A percentile compares a stretch with the other conserved stretches of the same genome.
These are phyloP conservation scores for Leishmania turanica DNA, from an alignment of 208 protist genomes.

Conservation along the genomic window DNA sequence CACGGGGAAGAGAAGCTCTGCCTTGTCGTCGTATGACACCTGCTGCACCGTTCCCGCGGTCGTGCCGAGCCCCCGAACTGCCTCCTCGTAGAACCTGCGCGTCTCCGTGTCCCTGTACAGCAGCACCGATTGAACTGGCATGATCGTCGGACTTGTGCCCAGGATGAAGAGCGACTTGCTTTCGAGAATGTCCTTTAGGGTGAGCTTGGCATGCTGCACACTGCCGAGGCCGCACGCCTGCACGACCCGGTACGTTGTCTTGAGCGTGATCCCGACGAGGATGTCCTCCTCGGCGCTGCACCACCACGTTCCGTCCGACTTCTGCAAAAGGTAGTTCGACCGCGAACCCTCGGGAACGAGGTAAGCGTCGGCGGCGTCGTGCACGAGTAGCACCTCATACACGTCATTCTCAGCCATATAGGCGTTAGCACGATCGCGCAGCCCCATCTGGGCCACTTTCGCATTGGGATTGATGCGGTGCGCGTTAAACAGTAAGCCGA, in stretches of 20 bases:
- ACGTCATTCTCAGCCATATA: slow-evolving; percentile 32
- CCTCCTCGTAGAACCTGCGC: slow-evolving; percentile 35
- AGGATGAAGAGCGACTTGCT: slow-evolving; percentile 66
- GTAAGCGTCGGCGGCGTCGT: slow-evolving; percentile 43
- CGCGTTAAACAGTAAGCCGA: slow-evolving; percentile 72
- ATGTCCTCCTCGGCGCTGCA: slow-evolving; percentile 77
- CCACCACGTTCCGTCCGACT: slow-evolving; percentile 38
- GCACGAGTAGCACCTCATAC: slow-evolving; percentile 77
- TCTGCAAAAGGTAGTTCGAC: slow-evolving; percentile 80
- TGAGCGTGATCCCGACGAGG: slow-evolving; percentile 75
- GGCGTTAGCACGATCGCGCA: slow-evolving; percentile 56
- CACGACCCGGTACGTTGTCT: slow-evolving; percentile 37
- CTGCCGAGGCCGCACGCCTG: slow-evolving; percentile 31
- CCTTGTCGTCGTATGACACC: slow-evolving; percentile 1
- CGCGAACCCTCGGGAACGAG: slow-evolving; percentile 83
- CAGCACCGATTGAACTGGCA: slow-evolving; percentile 66
- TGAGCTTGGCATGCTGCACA: slow-evolving; percentile 56
- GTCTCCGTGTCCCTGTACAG: slow-evolving; percentile 57
- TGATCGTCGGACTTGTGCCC: slow-evolving; percentile 70
- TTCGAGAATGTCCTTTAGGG: slow-evolving; percentile 54
- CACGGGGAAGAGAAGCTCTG: slow-evolving; percentile 11
- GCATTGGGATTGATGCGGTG: slow-evolving; percentile 63
- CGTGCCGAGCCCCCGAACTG: slow-evolving; percentile 20
- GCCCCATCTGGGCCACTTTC: slow-evolving; percentile 63
- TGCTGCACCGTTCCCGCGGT: slow-evolving; percentile 1